Evolutionary conservation across 1,284 basidiomycete genomes (phyloP), one percentile per base, ranked within the genome.

Genomic region (Phellinidium pouzarii): DNA sequence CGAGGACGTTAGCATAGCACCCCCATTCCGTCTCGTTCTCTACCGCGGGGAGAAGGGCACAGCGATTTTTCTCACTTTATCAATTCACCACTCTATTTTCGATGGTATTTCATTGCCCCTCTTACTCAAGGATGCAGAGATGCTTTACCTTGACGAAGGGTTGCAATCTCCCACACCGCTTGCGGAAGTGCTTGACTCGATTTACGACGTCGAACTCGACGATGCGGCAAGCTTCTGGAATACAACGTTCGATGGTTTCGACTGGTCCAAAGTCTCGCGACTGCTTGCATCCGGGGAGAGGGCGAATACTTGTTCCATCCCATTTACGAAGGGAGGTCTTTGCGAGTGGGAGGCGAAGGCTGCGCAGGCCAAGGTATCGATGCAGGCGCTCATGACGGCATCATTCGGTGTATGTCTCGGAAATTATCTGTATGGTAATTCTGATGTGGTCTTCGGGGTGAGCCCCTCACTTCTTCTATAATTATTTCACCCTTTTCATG

Each of bases 71-170:
- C 49, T 72, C 27, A 68, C 64, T 2, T 58, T 75, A 37, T 76
- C 75, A 7, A 72, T 77, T 37, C 75, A 77, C 45, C 75, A 77
- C 48, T 68, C 74, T 0, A 59, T 77, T 5, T 77, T 73, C 54
- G 75, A 77, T 57, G 75, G 73, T 5, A 66, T 70, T 25, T 74
- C 75, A 9, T 66, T 77, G 17, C 69, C 74, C 1, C 59, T 67
- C 8, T 58, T 76, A 8, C 61, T 76, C 48, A 61, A 64, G 17
- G 67, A 71, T 41, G 66, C 72, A 8, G 72, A 75, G 50, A 61
- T 62, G 7, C 62, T 61, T 37, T 71, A 72, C 48, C 45, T 50
- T 27, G 58, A 56, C 3, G 52, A 57, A 27, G 44, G 57, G 40
- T 60, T 60, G 36, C 52, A 56, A 11, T 49, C 56, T 6, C 44